Base-by-base conservation (phyloP, 2,329 filamentous ascomycete species). In the Polytolypa hystricis region DNA sequence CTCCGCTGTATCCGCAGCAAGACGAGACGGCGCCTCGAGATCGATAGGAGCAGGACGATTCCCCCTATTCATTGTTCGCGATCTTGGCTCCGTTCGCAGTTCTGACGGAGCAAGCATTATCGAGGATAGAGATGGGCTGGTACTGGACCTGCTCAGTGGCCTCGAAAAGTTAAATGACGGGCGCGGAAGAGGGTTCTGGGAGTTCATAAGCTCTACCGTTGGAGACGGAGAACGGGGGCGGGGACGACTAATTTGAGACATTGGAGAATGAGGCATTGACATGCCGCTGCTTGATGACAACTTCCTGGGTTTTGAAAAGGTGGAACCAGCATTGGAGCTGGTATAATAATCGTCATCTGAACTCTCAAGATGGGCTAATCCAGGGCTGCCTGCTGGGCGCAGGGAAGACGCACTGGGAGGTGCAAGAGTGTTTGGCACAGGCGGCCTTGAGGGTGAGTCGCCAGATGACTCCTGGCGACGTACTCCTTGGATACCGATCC, bases 101-200 rank as follows among this genome's bases (percentile, higher is more conserved):
- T 79, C 74, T 5, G 71, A 15, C 1, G 49, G 42, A 4, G 44
- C 38, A 3, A 46, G 46, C 4, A 47, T 44, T 3, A 51, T 45
- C n/a, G 52, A 49, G 2, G 56, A 50, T 3, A 56, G 53, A 2
- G 59, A 61, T 5, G 61, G 44, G 35, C 46, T 60, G 7, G 59
- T 63, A 42, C 57, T 61, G 2, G 60, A 62, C 42, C 73, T 53
- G 57, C 89, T 95, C 42, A 93, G 63, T 0, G 91, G 91, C 29
- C 91, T 74, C 1, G 91, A 96, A 57, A 96, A 96, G 60, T 98
- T 96, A 62, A 93, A 89, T 0, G 82, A 77, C 1, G 85, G 82
- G 11, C 80, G 74, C 9, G 79, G 76, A 23, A 86, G 60, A 19
- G 66, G 61, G 21, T 59, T 62, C 9, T 73, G 69, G 32, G 63